Percentiles rank a stretch among this genome's conserved stretches.
Evolutionary conservation across 1,284 basidiomycete genomes (phyloP).

Genomic region (Chalciporus piperatoides): DNA sequence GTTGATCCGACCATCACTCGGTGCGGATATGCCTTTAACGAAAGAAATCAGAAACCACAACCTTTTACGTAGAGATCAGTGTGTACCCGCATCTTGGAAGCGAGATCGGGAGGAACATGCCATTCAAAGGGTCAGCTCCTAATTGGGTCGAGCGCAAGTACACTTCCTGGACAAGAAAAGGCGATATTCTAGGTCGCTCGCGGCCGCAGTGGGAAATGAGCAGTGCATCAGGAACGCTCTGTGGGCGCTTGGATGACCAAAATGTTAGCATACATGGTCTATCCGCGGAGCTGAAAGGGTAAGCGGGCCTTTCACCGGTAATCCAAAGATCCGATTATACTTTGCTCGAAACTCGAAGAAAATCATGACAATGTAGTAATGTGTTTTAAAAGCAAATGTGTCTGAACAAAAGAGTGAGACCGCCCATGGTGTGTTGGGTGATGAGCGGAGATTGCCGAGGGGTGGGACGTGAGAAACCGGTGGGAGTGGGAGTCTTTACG

Average conservation of each 20-base stretch:
- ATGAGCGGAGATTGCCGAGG: conserved; percentile 19
- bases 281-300: conserved; percentile 15
- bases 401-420: neutral
- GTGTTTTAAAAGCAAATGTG: neutral
- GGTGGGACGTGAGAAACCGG: conserved; percentile 5
- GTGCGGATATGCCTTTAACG: neutral
- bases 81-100: neutral
- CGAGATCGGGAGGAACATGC: neutral
- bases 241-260: conserved; percentile 3
- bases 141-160: neutral
- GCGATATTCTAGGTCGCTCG: neutral
- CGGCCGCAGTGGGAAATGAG: neutral
- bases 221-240: neutral
- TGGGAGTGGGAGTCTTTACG: neutral
- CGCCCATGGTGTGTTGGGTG: neutral
- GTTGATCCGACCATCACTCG: conserved; percentile 4
- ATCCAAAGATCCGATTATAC: neutral
- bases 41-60: neutral
- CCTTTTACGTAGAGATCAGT: conserved; percentile 16
- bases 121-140: conserved; percentile 1
- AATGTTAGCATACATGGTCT: conserved; percentile 5
- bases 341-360: neutral
- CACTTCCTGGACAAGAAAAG: neutral
- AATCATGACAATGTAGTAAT: neutral
- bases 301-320: conserved; percentile 3